Evolutionary conservation across 106 monocot species (phyloP), one percentile per base, ranked within the genome.

Genomic region (Dioscorea alata): DNA sequence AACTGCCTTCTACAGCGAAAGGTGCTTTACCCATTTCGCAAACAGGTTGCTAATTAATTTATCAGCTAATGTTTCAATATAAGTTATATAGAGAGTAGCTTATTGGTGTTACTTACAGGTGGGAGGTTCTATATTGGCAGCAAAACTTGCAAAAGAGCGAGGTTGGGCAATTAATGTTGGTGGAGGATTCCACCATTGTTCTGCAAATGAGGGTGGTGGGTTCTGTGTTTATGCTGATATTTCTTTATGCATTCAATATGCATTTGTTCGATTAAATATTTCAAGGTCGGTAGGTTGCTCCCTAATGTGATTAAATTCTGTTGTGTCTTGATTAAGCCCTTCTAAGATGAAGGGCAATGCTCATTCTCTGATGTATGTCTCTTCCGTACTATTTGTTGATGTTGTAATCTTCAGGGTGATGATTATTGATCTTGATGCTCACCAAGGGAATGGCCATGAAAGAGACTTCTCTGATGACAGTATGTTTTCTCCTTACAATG

Each of bases 371-470:
- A 42, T 42, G 10, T 42, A 6, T 42, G 6, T 42, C 10, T 6
- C 10, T 67, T 59, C 48, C 23, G 49, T 69, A 20, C 35, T 24
- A 57, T 16, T 25, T 42, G 7, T 48, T 54, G 64, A 57, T 49
- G 5, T 49, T 31, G 42, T 6, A 13, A 17, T 59, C 22, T 78
- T 48, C 78, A 97, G 97, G 73, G 87, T 82, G 33, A 93, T 99
- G 92, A 99, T 93, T 63, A 87, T 99, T 81, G 97, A 99, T 83
- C 92, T 99, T 61, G 97, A 99, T 93, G 97, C 93, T 58, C 97
- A 99, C 69, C 97, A 99, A 87, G 97, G 97, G 53, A 99, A 99
- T 83, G 97, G 97, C 23, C 93, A 99, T 82, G 97, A 87, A 79
- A 84, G 65, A n/a, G 97, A 99, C 73, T 99, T 99, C 71, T 75